Evolutionary conservation across 2,329 filamentous ascomycete species (phyloP).

Genomic region (Pseudogymnoascus sp.): DNA sequence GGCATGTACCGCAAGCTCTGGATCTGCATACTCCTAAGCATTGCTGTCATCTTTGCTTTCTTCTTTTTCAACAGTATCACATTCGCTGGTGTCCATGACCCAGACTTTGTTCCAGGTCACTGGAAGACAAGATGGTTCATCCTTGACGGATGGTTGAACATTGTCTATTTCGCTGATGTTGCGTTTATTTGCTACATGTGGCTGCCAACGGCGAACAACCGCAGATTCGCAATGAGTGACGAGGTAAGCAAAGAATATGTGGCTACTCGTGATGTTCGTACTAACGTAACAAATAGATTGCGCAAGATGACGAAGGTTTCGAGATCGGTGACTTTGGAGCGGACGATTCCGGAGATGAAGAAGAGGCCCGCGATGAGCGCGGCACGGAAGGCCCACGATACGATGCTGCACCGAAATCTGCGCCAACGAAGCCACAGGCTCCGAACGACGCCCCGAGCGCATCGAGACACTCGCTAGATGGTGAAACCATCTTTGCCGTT

Average conservation of each 20-base stretch:
- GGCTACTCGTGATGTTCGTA: neutral
- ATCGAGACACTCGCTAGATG: slow-evolving; percentile 57
- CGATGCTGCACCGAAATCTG: slow-evolving; percentile 20
- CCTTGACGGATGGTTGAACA: slow-evolving; percentile 91
- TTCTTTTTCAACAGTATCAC: slow-evolving; percentile 98
- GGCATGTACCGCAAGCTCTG: slow-evolving; percentile 97
- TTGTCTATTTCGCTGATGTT: slow-evolving; percentile 92
- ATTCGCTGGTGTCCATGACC: slow-evolving; percentile 75
- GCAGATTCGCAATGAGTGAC: slow-evolving; percentile 96
- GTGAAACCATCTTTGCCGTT: slow-evolving; percentile 92
- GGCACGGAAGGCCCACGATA: slow-evolving; percentile 28
- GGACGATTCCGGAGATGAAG: slow-evolving; percentile 54
- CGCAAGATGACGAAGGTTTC: slow-evolving; percentile 96
- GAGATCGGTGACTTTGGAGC: slow-evolving; percentile 88
- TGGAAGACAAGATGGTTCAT: slow-evolving; percentile 98
- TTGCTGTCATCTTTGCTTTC: slow-evolving; percentile 93
- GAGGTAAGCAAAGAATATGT: slow-evolving; percentile 47
- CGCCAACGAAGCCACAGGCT: slow-evolving; percentile 15
- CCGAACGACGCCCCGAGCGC: slow-evolving; percentile 25
- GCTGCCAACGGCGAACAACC: slow-evolving; percentile 93
- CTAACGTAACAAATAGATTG: slow-evolving; percentile 47
- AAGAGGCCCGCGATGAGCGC: slow-evolving; percentile 41
- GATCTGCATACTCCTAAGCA: slow-evolving; percentile 91
- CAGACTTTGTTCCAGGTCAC: slow-evolving; percentile 88
- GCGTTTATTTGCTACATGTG: slow-evolving; percentile 91